Percentiles rank a stretch among this genome's conserved stretches.
These are phyloP conservation scores for Sporothrix inflata DNA, from an alignment of 2,329 filamentous ascomycete species.

Conservation along the genomic window DNA sequence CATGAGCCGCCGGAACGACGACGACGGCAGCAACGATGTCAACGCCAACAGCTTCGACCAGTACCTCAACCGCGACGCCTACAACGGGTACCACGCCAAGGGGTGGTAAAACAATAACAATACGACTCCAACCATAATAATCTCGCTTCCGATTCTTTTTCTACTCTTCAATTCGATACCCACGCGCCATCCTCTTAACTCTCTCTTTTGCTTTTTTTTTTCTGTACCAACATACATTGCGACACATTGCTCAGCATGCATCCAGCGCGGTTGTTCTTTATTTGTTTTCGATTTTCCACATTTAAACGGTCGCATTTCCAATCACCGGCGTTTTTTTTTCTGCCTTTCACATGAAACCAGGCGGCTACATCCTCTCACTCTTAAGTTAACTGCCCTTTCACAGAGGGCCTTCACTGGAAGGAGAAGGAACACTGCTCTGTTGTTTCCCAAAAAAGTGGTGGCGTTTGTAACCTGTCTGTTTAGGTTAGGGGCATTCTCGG, in stretches of 20 bases:
- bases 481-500: constrained; percentile 2
- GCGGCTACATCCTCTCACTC: no score
- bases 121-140: background rate
- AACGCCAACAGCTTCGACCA: constrained; percentile 81
- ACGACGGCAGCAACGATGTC: constrained; percentile 51
- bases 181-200: background rate
- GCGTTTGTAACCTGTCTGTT: background rate
- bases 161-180: constrained; percentile 12
- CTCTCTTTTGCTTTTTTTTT: background rate
- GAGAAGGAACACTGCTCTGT: background rate
- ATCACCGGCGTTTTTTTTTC: constrained; percentile 17
- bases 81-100: constrained; percentile 78
- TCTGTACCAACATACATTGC: constrained; percentile 19
- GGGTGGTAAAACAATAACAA: constrained; percentile 67
- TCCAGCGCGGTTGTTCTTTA: background rate
- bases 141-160: background rate
- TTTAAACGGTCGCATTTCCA: background rate
- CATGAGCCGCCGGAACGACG: constrained; percentile 50
- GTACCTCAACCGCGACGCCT: constrained; percentile 80
- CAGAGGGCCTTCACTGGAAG: no score
- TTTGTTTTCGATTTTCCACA: background rate
- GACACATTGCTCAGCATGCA: constrained; percentile 15
- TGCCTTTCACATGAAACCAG: background rate
- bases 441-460: constrained; percentile 15
- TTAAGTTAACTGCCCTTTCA: no score